These are phyloP conservation scores for Whalleya microplaca DNA, from an alignment of 2,329 filamentous ascomycete species.

Conservation along the genomic window DNA sequence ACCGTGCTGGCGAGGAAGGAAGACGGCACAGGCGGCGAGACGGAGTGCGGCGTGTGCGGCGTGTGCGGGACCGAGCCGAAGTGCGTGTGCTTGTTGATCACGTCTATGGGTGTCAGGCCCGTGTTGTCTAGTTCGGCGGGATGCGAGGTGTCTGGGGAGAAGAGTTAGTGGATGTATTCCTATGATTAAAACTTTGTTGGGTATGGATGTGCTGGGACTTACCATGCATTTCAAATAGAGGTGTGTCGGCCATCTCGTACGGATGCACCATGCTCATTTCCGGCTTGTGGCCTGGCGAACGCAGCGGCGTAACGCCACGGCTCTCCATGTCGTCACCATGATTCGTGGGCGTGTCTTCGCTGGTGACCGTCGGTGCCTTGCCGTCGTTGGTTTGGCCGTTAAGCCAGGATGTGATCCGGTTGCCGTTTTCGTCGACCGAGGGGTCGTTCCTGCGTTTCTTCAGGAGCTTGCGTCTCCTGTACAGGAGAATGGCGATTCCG, in stretches of 20 bases:
- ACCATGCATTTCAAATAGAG: constrained; percentile 54
- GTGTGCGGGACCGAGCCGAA: constrained; percentile 30
- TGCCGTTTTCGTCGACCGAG: constrained; percentile 50
- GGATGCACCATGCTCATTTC: constrained; percentile 18
- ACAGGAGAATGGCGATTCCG: constrained; percentile 56
- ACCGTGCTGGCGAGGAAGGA: constrained; percentile 32
- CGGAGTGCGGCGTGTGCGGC: constrained; percentile 16
- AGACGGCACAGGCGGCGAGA: constrained; percentile 33
- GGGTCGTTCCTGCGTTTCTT: constrained; percentile 42
- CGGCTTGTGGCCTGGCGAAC: constrained; percentile 3
- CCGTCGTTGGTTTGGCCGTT: constrained; percentile 44
- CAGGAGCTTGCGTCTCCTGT: constrained; percentile 52
- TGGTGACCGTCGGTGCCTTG: constrained; percentile 51
- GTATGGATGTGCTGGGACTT: constrained; percentile 24
- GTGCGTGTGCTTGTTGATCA: constrained; percentile 43
- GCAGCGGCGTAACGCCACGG: constrained; percentile 28
- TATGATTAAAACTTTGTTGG: neutral
- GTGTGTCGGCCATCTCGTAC: constrained; percentile 48
- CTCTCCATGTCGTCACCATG: constrained; percentile 45
- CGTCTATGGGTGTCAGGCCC: constrained; percentile 43
- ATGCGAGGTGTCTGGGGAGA: constrained; percentile 45
- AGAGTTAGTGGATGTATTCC: constrained; percentile 4
- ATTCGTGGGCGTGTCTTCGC: constrained; percentile 44
- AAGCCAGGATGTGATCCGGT: constrained; percentile 58
- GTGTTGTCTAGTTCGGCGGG: constrained; percentile 51